A percentile compares a stretch with the other conserved stretches of the same genome.
phyloP scores from a whole-genome alignment of 768 basidiomycete species.

The Lactarius hengduanensis region DNA sequence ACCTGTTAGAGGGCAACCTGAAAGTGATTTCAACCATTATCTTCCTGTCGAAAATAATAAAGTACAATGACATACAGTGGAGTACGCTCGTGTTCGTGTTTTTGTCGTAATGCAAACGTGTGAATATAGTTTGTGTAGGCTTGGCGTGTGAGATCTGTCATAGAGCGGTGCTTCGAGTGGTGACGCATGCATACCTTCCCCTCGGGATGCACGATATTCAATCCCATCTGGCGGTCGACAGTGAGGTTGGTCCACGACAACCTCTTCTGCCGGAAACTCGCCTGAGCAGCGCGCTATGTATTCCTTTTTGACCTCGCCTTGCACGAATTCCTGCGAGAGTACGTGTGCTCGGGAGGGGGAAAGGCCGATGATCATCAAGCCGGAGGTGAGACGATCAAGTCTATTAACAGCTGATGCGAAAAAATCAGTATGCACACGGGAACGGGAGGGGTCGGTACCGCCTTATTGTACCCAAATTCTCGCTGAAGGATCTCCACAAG shows the following conservation, averaged over 20 bases:
- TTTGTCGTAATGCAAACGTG: slow-evolving; percentile 73
- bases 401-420: slow-evolving; percentile 80
- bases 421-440: not conserved
- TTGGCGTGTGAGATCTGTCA: slow-evolving; percentile 34
- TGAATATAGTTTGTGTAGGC: slow-evolving; percentile 89
- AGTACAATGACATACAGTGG: slow-evolving; percentile 52
- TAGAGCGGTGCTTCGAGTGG: not conserved
- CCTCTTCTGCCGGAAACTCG: slow-evolving; percentile 80
- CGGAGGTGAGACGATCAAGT: slow-evolving; percentile 90
- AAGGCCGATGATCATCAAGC: slow-evolving; percentile 90
- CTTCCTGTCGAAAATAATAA: not conserved
- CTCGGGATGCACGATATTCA: slow-evolving; percentile 93
- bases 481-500: slow-evolving; percentile 81
- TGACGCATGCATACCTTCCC: slow-evolving; percentile 64
- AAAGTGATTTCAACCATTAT: slow-evolving; percentile 21
- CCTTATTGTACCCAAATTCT: slow-evolving; percentile 84
- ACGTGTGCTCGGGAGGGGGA: slow-evolving; percentile 63
- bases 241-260: slow-evolving; percentile 90
- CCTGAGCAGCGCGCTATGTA: slow-evolving; percentile 89
- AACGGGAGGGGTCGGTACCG: not conserved
- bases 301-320: slow-evolving; percentile 82
- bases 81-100: slow-evolving; percentile 83
- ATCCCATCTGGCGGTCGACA: slow-evolving; percentile 93
- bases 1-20: slow-evolving; percentile 87
- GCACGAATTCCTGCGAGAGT: slow-evolving; percentile 79